Base-by-base conservation (phyloP, 305 asterid species). In the Coffea humblotiana region DNA sequence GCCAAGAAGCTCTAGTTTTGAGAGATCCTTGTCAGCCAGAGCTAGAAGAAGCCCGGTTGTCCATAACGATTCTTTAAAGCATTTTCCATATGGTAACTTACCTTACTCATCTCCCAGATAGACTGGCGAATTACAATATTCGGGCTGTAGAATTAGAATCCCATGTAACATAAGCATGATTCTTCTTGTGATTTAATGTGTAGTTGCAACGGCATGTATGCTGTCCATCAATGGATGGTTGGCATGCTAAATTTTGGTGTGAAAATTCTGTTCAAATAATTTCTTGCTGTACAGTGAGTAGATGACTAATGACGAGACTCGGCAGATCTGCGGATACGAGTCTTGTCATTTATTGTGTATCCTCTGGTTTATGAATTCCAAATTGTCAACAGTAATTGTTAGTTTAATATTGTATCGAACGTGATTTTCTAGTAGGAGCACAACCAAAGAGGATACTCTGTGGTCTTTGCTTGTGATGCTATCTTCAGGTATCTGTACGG, bases 1-100 rank as follows among this genome's bases (percentile, higher is more conserved):
- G 61, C 72, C 92, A 51, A 85, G 90, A 88, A 90, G 92, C 86
- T 86, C 92, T n/a, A 87, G 83, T 73, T 83, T 65, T 63, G 89
- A 88, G 48, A 88, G 97, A 83, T 89, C 93, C 47, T 82, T 65
- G 54, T 88, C 94, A 29, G 97, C 91, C 66, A 86, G 93, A 86
- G 89, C 87, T 74, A 85, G 93, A 86, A 84, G 91, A 85, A 90
- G 85, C 84, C 88, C 90, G 48, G 72, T 82, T 61, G 67, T 32
- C 25, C 72, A 77, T 25, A 92, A 92, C 61, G 88, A 82, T 71
- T 75, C 85, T 61, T 74, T 88, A 69, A 77, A 56, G 40, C 74
- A 83, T 78, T 84, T 84, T 68, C 77, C 80, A 49, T 75, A 84
- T 85, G 88, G 87, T 76, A 75, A 83, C 58, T 82, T 70, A 32